Conservation (phyloP, 2,329 filamentous ascomycete species). For the Harringtonia lauricola region DNA sequence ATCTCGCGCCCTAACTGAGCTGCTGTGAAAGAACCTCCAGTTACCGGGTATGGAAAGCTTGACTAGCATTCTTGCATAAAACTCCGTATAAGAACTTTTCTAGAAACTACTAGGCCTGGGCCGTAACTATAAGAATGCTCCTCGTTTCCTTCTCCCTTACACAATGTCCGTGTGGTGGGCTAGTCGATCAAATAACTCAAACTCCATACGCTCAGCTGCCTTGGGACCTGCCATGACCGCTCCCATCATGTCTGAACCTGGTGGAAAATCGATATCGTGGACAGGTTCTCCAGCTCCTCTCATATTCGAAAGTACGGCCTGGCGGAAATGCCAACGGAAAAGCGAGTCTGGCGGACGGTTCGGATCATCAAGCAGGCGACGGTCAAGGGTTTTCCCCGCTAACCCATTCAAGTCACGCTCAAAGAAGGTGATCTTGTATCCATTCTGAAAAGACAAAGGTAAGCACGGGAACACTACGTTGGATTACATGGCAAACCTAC, state of each 20-base stretch:
- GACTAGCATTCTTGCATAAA: too few relatives aligned
- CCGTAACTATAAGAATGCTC: too few relatives aligned
- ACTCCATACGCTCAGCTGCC: constrained; percentile 3
- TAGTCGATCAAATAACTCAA: constrained; percentile 1
- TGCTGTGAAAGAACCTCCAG: too few relatives aligned
- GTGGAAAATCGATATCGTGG: constrained; percentile 2
- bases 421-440: not conserved
- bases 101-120: too few relatives aligned
- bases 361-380: not conserved
- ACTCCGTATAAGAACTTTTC: too few relatives aligned
- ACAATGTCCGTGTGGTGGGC: too few relatives aligned
- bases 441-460: not conserved
- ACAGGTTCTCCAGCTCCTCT: not conserved
- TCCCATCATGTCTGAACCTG: constrained; percentile 2
- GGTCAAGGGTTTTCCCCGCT: not conserved
- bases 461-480: not conserved
- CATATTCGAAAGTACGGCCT: not conserved
- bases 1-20: too few relatives aligned
- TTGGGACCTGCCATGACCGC: constrained; percentile 1
- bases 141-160: too few relatives aligned
- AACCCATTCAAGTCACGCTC: not conserved
- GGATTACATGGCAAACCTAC: not conserved
- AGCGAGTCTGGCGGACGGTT: not conserved
- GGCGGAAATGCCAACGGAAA: not conserved
- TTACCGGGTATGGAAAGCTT: too few relatives aligned